These are phyloP conservation scores for Gossypium thurberi DNA, from an alignment of 345 rosid genomes.

Conservation along the genomic window DNA sequence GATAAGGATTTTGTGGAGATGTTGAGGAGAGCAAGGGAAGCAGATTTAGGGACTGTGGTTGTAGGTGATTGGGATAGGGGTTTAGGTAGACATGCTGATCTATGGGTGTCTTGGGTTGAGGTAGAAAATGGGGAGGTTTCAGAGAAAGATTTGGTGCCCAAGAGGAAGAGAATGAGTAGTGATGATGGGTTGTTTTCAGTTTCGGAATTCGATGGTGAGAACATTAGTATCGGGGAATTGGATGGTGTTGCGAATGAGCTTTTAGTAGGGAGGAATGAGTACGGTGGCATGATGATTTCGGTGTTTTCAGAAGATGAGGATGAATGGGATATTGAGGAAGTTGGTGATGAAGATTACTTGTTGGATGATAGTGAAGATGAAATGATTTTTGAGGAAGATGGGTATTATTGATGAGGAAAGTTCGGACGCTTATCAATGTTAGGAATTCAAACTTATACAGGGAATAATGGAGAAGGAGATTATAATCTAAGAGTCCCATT, in stretches of 20 bases:
- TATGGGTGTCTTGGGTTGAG: conserved; percentile 87
- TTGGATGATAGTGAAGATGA: conserved; percentile 43
- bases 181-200: conserved; percentile 41
- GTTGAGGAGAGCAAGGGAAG: conserved; percentile 74
- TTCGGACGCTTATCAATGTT: not conserved
- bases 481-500: not conserved
- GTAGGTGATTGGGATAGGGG: conserved; percentile 67
- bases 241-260: conserved; percentile 37
- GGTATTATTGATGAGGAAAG: conserved; percentile 15
- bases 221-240: conserved; percentile 22
- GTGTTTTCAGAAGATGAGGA: conserved; percentile 61
- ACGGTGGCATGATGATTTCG: conserved; percentile 45
- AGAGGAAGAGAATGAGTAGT: conserved; percentile 23
- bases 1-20: conserved; percentile 73
- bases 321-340: conserved; percentile 29
- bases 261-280: conserved; percentile 36
- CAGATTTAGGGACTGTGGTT: conserved; percentile 71
- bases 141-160: conserved; percentile 66
- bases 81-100: conserved; percentile 67
- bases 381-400: conserved; percentile 21
- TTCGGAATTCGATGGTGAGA: conserved; percentile 33
- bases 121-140: conserved; percentile 70
- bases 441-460: not conserved
- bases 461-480: not conserved
- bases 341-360: conserved; percentile 25